Evolutionary conservation across 495 filamentous ascomycete genomes (phyloP), one percentile per base, ranked within the genome.

Genomic region (Talaromyces trachyspermus): DNA sequence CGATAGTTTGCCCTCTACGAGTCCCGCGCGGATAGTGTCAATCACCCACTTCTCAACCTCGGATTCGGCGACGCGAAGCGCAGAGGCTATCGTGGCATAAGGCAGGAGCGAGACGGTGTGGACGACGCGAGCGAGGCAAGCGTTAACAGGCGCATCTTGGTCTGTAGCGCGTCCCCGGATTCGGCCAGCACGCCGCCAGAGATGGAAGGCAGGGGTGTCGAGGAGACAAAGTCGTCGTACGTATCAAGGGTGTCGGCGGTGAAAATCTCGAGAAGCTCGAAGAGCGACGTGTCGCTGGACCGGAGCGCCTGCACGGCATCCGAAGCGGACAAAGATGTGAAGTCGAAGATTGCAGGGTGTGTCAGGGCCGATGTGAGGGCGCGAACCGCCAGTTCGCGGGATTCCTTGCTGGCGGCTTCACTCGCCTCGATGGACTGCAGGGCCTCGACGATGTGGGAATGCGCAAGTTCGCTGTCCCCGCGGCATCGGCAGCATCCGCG

Each of bases 1-100:
- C 18, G 82, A 87, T 42, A 99, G 76, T 65, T 92, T 90, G 51
- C 92, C 92, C 71, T 98, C 92, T 43, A 97, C 85, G 15, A 98
- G 81, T 26, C 87, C 86, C 32, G 89, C 88, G 32, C 94, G 86
- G 66, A 98, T 95, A 41, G 91, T 88, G 65, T 98, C 94, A 53
- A 98, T 98, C 43, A 95, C 85, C 92, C 92, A 98, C 76, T 89
- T 84, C 75, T 98, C 92, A 8, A 95, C 88, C 37, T 96, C 88
- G 48, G 85, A 81, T 22, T 62, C 53, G 14, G 86, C 80, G 32
- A 98, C 81, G 62, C 90, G 83, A 27, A 98, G 78, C 4, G 88
- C 80, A 48, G 83, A 80, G 33, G 85, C 77, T 56, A 98, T 95
- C 49, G 77, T 75, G 52, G 71, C 72, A 68, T 98, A 98, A 26